Percentiles rank a stretch among this genome's conserved stretches.
Conservation (phyloP, 306 rosid genomes). For the Sechiopsis laciniata region DNA sequence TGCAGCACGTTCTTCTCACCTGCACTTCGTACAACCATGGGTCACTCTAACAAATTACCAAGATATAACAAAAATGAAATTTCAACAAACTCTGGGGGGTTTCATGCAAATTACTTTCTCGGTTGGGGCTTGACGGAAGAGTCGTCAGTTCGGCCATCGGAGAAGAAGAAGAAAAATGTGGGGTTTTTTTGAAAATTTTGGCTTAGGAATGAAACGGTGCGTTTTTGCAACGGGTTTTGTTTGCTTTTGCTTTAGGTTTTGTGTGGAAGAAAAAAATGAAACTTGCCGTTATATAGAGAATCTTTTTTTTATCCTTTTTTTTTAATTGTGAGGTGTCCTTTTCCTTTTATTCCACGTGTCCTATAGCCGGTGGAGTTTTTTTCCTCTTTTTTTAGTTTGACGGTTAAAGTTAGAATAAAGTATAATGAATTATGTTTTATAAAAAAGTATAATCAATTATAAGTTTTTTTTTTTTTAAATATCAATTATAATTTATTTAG, state of each 20-base stretch:
- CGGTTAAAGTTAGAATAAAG: too few relatives aligned
- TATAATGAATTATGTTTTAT: too few relatives aligned
- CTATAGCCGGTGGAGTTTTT: neutral
- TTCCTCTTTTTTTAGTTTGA: too few relatives aligned
- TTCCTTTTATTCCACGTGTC: neutral
- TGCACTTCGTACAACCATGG: neutral
- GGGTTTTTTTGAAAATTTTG: neutral
- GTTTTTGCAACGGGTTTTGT: neutral
- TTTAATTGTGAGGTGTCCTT: neutral
- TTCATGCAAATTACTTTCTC: neutral
- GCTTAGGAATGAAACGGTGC: neutral
- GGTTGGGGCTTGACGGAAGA: neutral
- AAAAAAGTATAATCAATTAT: too few relatives aligned
- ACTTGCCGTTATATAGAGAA: neutral
- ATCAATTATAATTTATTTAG: too few relatives aligned
- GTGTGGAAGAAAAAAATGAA: neutral
- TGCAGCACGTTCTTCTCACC: conserved; percentile 38
- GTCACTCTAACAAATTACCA: neutral
- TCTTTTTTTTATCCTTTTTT: neutral
- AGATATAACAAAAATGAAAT: neutral
- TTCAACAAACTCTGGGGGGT: neutral
- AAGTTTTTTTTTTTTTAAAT: too few relatives aligned
- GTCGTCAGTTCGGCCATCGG: neutral
- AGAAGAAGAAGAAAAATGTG: too few relatives aligned
- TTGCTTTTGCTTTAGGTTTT: too few relatives aligned